These are phyloP conservation scores for Scenedesmus sp. DNA, from an alignment of 163 green algal species.

Conservation along the genomic window DNA sequence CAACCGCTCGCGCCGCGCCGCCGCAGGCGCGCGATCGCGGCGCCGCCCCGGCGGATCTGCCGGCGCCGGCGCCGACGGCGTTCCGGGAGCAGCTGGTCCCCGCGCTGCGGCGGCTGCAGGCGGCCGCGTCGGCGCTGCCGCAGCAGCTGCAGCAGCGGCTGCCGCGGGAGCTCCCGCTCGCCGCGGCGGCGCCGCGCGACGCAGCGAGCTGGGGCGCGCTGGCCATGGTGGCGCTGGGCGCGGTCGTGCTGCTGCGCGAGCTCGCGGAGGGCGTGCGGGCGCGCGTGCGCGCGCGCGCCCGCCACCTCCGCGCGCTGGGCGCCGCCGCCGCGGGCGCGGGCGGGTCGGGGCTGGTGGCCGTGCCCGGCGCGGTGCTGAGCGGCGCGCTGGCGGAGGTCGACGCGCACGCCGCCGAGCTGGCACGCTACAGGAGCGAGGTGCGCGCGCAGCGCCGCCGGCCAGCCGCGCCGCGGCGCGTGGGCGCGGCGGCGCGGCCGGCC, in stretches of 20 bases:
- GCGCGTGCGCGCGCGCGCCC: not conserved
- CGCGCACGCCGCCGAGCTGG: not conserved
- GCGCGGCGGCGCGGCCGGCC: not conserved
- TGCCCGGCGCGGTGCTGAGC: not conserved
- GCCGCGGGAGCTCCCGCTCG: too few species aligned
- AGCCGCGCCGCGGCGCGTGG: not conserved
- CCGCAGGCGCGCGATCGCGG: too few species aligned
- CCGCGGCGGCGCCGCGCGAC: too few species aligned
- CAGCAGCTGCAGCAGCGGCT: too few species aligned
- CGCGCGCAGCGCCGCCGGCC: not conserved
- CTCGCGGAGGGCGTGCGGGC: not conserved
- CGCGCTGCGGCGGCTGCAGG: too few species aligned
- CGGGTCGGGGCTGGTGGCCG: not conserved
- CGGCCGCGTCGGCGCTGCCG: too few species aligned
- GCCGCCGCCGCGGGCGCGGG: not conserved
- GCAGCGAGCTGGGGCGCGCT: too few species aligned
- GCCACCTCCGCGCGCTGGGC: not conserved
- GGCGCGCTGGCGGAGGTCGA: slow-evolving; percentile 10
- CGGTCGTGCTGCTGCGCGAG: not conserved
- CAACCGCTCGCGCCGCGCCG: too few species aligned
- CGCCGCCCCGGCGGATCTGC: too few species aligned
- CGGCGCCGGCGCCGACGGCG: too few species aligned
- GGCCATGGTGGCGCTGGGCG: not conserved
- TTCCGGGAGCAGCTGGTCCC: too few species aligned
- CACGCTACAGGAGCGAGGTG: not conserved